Base-by-base conservation (phyloP, 805 yeast species). In the Kodamaea kakaduensis region DNA sequence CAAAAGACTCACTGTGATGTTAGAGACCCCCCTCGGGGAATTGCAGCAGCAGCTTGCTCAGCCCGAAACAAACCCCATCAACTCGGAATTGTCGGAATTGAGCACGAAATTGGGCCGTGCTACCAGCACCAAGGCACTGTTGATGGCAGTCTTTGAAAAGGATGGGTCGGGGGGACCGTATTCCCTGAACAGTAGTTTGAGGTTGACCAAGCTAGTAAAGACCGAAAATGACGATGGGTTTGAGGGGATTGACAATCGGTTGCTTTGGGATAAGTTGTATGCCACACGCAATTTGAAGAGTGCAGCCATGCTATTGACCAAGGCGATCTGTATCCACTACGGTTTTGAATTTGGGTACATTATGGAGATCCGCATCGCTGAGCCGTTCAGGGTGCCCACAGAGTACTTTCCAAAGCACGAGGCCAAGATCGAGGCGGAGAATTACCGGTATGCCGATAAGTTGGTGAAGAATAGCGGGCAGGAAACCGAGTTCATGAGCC, bases 111-210 rank as follows among this genome's bases (percentile, higher is more conserved):
- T 73, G 37, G 84, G 84, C 0, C 64, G 84, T 53, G 81, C 84
- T 5, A 78, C 84, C 1, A 60, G 75, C 37, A 59, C 59, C 31
- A 64, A 66, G 0, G 50, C 52, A 12, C 43, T 51, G 34, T 34
- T 43, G 26, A 54, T 51, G 59, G 61, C 75, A 2, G 69, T 76
- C 1, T 77, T 74, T 51, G 84, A 78, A 44, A 71, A 69, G 41
- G 84, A 78, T 55, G 83, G 83, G 0, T 74, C 82, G 5, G 84
- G 84, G 10, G 69, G 71, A 10, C 72, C 79, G n/a, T 78, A 77
- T 45, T 60, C 67, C 3, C 78, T 66, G 36, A 72, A 72, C 44
- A 61, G 62, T 31, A 67, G 61, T 38, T 64, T 75, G 36, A 57
- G 71, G 38, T 67, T 69, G 44, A 57, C 62, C 32, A 59, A 61